phyloP scores from a whole-genome alignment of 345 rosid species.

The Capsella bursapastoris region DNA sequence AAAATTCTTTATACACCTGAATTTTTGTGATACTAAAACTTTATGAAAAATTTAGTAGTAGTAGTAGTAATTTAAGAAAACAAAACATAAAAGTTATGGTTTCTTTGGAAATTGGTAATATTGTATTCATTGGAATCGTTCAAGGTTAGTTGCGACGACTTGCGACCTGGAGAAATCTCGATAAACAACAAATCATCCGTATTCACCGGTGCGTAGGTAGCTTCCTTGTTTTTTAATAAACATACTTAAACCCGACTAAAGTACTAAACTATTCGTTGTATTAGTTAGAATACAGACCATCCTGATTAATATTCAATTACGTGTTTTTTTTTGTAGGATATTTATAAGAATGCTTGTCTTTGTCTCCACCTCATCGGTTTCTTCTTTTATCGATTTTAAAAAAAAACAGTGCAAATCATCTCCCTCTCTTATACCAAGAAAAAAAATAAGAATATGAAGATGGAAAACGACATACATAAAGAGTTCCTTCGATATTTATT shows the following conservation, averaged over 20 bases:
- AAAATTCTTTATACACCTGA: not conserved
- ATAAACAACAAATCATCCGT: slow-evolving; percentile 16
- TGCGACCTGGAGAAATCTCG: slow-evolving; percentile 24
- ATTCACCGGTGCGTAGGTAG: slow-evolving; percentile 19
- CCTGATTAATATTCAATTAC: not conserved
- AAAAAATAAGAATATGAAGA: slow-evolving; percentile 21
- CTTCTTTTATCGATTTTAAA: slow-evolving; percentile 21
- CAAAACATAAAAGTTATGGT: not conserved
- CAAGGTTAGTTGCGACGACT: slow-evolving; percentile 8
- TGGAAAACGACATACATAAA: slow-evolving; percentile 45
- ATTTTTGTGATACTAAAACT: not conserved
- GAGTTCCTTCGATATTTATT: slow-evolving; percentile 34
- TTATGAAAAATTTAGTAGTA: not conserved
- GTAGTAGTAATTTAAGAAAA: not conserved
- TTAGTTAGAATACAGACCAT: not conserved
- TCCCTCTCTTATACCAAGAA: slow-evolving; percentile 37
- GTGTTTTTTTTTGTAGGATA: slow-evolving; percentile 5
- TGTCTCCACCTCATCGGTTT: slow-evolving; percentile 7
- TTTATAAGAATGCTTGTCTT: slow-evolving; percentile 43
- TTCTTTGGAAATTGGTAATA: not conserved
- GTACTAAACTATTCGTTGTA: not conserved
- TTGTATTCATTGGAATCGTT: not conserved
- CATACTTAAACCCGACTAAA: not conserved
- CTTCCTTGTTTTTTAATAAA: not conserved
- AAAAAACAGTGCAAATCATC: slow-evolving; percentile 23